Evolutionary conservation across 139 green algal species (phyloP), one percentile per base, ranked within the genome.

Genomic region (Picochlorum sp.): DNA sequence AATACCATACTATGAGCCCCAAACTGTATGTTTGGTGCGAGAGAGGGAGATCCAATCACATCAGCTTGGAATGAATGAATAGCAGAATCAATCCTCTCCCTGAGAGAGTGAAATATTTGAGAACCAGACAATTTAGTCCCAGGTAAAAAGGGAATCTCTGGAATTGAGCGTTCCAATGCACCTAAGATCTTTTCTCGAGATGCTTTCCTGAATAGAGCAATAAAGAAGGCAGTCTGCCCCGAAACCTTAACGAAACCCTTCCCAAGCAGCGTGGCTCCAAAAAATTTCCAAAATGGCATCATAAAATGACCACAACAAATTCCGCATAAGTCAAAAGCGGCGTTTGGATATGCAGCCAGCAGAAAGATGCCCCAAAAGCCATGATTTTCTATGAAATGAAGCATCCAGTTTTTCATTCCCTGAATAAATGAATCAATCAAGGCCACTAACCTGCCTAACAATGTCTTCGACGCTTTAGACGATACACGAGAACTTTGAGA

Each of bases 201-300:
- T 22, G 64, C 22, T n/a, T 69, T 55, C 22, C 73, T 67, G 65
- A 94, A 94, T 33, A 94, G 59, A 0, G 70, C 61, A 43, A 94
- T 67, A 30, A 79, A 80, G 49, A 81, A 81, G 7, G 70, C 53
- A 3, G 58, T 63, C 57, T 73, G 68, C 6, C 56, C 64, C 3
- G 33, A 33, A 25, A 64, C 78, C 67, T 94, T 94, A 61, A 96
- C 58, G 8, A 88, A 26, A 7, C 71, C 88, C 72, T 96, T 96
- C 55, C 88, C 88, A 5, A 92, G 58, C 14, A 91, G 61, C 10
- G 82, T 91, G 20, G 79, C 88, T 0, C 75, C 80, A 57, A 96
- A 92, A 55, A 96, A 96, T 55, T 81, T 57, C 85, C 82, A 94
- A 53, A 95, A 96, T 14, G 86, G 86, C 80, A 96, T 94, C 47